Percentiles rank a stretch among this genome's conserved stretches.
Conservation (phyloP, 768 basidiomycete genomes). For the Termitomyces sp. region DNA sequence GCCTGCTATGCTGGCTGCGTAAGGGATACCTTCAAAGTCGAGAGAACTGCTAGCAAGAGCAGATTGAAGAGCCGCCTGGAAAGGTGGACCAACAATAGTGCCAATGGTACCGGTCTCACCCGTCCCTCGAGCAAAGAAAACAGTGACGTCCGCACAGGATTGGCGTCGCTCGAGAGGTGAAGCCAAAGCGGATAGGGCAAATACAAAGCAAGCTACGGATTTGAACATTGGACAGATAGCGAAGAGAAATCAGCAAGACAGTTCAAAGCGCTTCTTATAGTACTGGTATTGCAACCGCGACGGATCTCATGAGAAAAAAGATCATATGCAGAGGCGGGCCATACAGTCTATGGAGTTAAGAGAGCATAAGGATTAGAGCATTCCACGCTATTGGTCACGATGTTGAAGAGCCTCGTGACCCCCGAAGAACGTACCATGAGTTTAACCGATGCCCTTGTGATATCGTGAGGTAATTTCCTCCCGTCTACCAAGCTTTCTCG, state of each 20-base stretch:
- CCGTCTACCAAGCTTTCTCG: no score
- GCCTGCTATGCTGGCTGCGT: slow-evolving; percentile 27
- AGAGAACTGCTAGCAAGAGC: slow-evolving; percentile 24
- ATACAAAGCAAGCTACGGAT: slow-evolving; percentile 9
- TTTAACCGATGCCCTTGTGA: no score
- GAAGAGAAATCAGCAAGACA: not conserved
- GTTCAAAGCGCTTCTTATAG: not conserved
- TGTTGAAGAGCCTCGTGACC: not conserved
- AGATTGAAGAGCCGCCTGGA: slow-evolving; percentile 22
- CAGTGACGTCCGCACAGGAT: slow-evolving; percentile 25
- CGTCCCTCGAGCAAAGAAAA: slow-evolving; percentile 34
- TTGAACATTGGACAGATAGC: slow-evolving; percentile 9
- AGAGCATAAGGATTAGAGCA: not conserved
- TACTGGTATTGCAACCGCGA: not conserved
- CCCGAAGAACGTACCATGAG: no score
- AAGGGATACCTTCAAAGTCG: slow-evolving; percentile 31
- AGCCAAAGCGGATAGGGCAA: slow-evolving; percentile 17
- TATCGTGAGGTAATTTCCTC: no score
- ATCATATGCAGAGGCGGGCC: not conserved
- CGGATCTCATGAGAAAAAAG: not conserved
- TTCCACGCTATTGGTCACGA: not conserved
- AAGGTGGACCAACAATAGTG: slow-evolving; percentile 29
- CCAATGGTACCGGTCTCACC: slow-evolving; percentile 27
- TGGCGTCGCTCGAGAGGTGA: slow-evolving; percentile 15
- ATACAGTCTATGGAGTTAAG: not conserved